These are phyloP conservation scores for Cornus florida DNA, from an alignment of 148 eudicot species.

Conservation along the genomic window DNA sequence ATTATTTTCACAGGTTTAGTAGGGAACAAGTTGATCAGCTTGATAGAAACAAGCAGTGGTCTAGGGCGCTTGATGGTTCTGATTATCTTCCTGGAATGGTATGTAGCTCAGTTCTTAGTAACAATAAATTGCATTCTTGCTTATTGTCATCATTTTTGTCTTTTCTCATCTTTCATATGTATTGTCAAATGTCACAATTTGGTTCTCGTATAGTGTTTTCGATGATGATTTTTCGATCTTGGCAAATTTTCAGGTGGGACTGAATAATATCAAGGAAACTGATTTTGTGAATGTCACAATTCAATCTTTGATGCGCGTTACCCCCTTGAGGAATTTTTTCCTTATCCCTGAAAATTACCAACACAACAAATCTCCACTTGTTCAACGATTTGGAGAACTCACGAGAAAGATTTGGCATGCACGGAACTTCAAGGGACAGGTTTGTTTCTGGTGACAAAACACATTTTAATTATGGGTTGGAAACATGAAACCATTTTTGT, in stretches of 20 bases:
- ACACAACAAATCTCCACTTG: slow-evolving; percentile 76
- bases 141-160: neutral
- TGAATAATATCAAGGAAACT: slow-evolving; percentile 86
- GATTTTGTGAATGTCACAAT: slow-evolving; percentile 96
- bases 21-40: slow-evolving; percentile 66
- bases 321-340: slow-evolving; percentile 94
- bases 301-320: slow-evolving; percentile 92
- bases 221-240: slow-evolving; percentile 1
- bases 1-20: slow-evolving; percentile 43
- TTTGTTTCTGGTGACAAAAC: slow-evolving; percentile 22
- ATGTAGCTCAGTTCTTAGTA: slow-evolving; percentile 4
- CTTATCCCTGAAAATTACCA: slow-evolving; percentile 90
- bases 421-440: slow-evolving; percentile 98
- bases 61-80: slow-evolving; percentile 98
- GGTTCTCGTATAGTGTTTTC: neutral
- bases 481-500: neutral
- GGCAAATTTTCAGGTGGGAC: slow-evolving; percentile 64
- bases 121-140: neutral
- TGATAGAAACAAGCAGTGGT: slow-evolving; percentile 81
- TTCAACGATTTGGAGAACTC: slow-evolving; percentile 96
- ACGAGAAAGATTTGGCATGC: slow-evolving; percentile 95
- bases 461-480: neutral
- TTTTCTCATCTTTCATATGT: neutral
- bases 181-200: neutral
- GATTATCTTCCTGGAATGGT: slow-evolving; percentile 99